These are phyloP conservation scores for Crotalaria pallida DNA, from an alignment of 306 rosid species.

Conservation along the genomic window DNA sequence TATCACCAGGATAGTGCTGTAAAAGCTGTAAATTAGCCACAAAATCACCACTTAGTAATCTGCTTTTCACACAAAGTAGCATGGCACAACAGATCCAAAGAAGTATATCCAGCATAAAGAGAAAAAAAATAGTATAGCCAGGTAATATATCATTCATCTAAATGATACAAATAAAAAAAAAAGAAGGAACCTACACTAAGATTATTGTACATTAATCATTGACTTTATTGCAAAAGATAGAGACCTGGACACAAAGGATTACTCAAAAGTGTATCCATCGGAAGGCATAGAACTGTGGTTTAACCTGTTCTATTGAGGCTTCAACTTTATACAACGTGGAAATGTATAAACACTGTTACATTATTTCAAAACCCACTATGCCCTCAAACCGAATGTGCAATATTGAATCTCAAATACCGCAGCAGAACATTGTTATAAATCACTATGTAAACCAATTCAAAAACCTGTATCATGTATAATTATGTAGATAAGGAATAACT, in stretches of 20 bases:
- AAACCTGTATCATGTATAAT: no score
- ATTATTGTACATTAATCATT: neutral
- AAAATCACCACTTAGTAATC: constrained; percentile 67
- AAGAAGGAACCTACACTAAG: neutral
- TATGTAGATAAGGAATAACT: no score
- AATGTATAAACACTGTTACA: constrained; percentile 3
- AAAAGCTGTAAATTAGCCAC: constrained; percentile 61
- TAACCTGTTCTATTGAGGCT: constrained; percentile 45
- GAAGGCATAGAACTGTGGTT: constrained; percentile 74
- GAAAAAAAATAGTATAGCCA: neutral
- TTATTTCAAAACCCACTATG: no score
- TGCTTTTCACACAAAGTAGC: constrained; percentile 63
- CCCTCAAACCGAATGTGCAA: no score
- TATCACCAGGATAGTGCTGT: constrained; percentile 68
- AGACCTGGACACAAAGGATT: constrained; percentile 80
- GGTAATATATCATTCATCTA: neutral
- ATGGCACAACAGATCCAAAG: constrained; percentile 77
- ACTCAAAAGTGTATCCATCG: constrained; percentile 73
- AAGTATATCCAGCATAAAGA: constrained; percentile 65
- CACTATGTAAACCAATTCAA: no score
- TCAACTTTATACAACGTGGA: constrained; percentile 15
- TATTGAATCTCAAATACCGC: no score
- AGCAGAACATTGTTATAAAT: no score
- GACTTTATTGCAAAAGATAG: neutral
- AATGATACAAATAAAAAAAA: neutral